These are phyloP conservation scores for Wickerhamomyces hampshirensis DNA, from an alignment of 805 yeast genomes.

Conservation along the genomic window DNA sequence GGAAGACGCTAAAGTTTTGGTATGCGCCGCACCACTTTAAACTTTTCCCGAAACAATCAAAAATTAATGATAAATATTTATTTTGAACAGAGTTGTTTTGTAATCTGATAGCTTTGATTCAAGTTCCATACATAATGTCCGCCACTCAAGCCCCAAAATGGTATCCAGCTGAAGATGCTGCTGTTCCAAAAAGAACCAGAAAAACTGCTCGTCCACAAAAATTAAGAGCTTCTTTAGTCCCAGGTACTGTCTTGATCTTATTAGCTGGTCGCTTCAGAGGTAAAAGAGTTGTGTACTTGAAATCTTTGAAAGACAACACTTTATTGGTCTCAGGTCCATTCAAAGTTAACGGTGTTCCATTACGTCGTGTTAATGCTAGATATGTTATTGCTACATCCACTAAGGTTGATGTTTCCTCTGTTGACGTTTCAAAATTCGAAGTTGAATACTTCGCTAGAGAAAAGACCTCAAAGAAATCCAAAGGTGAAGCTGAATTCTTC, in stretches of 20 bases:
- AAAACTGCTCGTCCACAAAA: constrained; percentile 90
- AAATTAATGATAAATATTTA: too few species aligned
- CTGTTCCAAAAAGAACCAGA: constrained; percentile 85
- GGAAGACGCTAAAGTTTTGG: background rate
- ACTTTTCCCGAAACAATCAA: too few species aligned
- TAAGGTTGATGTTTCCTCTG: constrained; percentile 71
- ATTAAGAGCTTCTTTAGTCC: constrained; percentile 92
- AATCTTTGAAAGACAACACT: constrained; percentile 96
- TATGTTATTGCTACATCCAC: constrained; percentile 99
- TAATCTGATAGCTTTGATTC: too few species aligned
- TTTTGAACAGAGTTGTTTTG: too few species aligned
- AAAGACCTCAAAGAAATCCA: constrained; percentile 74
- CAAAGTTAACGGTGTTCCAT: constrained; percentile 99
- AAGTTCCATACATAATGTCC: constrained; percentile 18
- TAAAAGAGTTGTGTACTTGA: constrained; percentile 97
- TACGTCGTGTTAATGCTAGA: constrained; percentile 98
- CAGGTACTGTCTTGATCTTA: constrained; percentile 96
- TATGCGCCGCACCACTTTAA: background rate
- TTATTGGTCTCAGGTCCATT: constrained; percentile 97
- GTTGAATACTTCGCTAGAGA: constrained; percentile 96
- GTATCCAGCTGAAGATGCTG: constrained; percentile 90
- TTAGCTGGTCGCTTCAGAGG: constrained; percentile 99
- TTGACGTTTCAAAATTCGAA: constrained; percentile 86
- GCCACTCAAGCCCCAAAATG: constrained; percentile 69
- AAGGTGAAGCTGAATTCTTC: constrained; percentile 91